Percentiles rank a stretch among this genome's conserved stretches.
These are phyloP conservation scores for Alnus glutinosa DNA, from an alignment of 306 rosid genomes.

Conservation along the genomic window DNA sequence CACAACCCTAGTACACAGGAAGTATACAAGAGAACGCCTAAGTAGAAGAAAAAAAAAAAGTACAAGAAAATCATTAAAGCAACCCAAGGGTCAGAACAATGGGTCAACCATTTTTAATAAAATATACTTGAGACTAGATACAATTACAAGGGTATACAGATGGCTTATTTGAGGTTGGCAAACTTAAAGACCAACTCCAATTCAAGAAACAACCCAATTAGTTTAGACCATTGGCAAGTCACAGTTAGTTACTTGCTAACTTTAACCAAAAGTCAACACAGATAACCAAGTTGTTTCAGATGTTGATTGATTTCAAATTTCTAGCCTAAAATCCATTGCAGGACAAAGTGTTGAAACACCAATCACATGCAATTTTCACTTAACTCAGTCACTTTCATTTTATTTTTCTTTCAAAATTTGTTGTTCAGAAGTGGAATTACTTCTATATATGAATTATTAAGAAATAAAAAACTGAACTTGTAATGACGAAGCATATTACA, in stretches of 20 bases:
- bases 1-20: no score
- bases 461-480: background rate
- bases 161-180: background rate
- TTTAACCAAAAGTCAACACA: background rate
- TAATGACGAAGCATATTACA: background rate
- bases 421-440: background rate
- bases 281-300: background rate
- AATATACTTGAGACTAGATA: no score
- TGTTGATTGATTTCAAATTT: no score
- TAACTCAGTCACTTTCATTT: background rate
- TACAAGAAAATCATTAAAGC: no score
- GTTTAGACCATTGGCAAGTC: background rate
- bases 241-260: background rate
- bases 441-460: no score
- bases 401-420: background rate
- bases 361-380: background rate
- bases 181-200: background rate
- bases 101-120: no score
- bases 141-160: background rate
- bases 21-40: no score
- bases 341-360: background rate
- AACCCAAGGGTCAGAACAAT: no score
- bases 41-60: no score
- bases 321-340: background rate
- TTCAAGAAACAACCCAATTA: background rate